phyloP scores from a whole-genome alignment of 352 stramenopile genomes.

The Peronospora tabacina region DNA sequence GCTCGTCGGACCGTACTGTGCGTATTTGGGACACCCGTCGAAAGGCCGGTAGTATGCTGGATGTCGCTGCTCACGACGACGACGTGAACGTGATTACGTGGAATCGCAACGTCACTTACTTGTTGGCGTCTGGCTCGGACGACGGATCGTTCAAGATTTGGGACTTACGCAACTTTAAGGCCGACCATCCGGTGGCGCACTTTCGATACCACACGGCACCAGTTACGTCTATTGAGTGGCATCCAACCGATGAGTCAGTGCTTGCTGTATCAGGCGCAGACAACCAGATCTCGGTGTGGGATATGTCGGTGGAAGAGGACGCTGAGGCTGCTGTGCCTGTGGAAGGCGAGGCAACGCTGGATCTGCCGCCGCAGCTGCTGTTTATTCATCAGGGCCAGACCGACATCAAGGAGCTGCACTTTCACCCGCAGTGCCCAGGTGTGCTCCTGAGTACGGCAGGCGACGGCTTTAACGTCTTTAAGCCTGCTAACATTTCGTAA shows the following conservation, averaged over 20 bases:
- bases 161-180: conserved; percentile 93
- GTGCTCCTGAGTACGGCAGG: conserved; percentile 94
- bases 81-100: conserved; percentile 99
- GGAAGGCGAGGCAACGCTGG: conserved; percentile 56
- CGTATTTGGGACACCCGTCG: conserved; percentile 97
- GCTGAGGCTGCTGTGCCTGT: conserved; percentile 43
- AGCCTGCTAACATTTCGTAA: conserved; percentile 92
- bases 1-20: conserved; percentile 90
- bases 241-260: conserved; percentile 98
- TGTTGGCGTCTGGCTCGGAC: conserved; percentile 95
- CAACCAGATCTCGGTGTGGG: conserved; percentile 97
- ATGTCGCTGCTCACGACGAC: conserved; percentile 88
- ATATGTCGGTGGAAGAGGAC: conserved; percentile 99
- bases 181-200: conserved; percentile 85
- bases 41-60: conserved; percentile 90
- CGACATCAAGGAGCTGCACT: conserved; percentile 99
- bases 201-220: conserved; percentile 94
- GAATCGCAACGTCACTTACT: conserved; percentile 96
- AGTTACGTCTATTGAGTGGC: conserved; percentile 98
- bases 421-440: conserved; percentile 97
- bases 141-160: conserved; percentile 97
- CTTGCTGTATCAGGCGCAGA: conserved; percentile 91
- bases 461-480: conserved; percentile 97
- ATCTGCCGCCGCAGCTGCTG: conserved; percentile 96
- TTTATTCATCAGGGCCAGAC: conserved; percentile 99